Evolutionary conservation across 73 alveolate genomes (phyloP), one percentile per base, ranked within the genome.

Genomic region (Paraurostyla sp.): DNA sequence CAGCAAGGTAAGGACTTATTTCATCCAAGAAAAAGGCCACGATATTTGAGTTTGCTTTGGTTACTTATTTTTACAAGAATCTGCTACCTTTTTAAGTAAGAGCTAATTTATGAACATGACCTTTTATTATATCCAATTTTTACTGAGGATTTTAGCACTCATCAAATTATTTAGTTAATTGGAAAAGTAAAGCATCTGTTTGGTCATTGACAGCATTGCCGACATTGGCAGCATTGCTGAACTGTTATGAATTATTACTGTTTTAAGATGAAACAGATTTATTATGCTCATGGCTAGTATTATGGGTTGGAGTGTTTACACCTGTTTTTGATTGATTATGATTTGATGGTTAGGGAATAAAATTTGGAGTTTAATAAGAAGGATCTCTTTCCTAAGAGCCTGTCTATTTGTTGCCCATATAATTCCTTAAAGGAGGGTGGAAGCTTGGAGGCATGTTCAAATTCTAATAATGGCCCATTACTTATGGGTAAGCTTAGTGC

Each of bases 21-120:
- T 90, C 95, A 0, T 69, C 85, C 40, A 90, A 52, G 57, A 90
- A 69, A 63, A 69, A 81, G 20, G 60, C 85, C 18, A 90, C 86
- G 16, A 71, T 63, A 23, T 42, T 56, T 0, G 85, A 60, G 86
- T 81, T 82, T 13, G 95, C 95, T 69, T 90, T 90, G n/a, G 92
- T 71, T 0, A 90, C 69, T 48, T 41, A 48, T 60, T 82, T 90
- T 52, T 90, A 82, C 0, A 90, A 51, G 48, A 90, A 90, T 54
- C 92, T 62, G 32, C 90, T 65, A 7, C 95, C 95, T 27, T 76
- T 82, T 43, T 90, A 83, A 52, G 52, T 71, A 76, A 65, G 36
- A 0, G 90, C 84, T 38, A 90, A 49, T 48, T 45, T 40, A 40
- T 23, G 76, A n/a, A 90, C 85, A 11, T 71, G 59, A 15, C 95